phyloP scores from a whole-genome alignment of 768 basidiomycete genomes.

The Scleroderma bovista region DNA sequence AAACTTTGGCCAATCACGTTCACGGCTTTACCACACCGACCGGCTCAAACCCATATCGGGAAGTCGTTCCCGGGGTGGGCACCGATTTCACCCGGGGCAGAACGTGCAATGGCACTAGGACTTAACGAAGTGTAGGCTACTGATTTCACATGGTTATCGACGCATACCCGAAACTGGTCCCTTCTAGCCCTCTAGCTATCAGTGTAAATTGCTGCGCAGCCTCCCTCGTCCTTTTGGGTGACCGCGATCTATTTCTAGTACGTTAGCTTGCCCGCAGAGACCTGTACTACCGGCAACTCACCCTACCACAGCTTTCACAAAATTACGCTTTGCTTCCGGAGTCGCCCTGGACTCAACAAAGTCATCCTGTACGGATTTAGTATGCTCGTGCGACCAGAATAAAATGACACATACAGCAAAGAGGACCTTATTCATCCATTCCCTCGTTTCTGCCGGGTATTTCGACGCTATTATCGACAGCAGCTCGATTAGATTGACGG shows the following conservation, averaged over 20 bases:
- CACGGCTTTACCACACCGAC: slow-evolving; percentile 2
- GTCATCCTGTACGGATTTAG: slow-evolving; percentile 44
- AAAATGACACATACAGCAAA: slow-evolving; percentile 43
- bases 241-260: slow-evolving; percentile 50
- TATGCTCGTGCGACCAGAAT: slow-evolving; percentile 1
- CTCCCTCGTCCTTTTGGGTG: slow-evolving; percentile 68
- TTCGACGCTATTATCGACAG: slow-evolving; percentile 62
- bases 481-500: slow-evolving; percentile 80
- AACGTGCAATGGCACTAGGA: too few relatives aligned
- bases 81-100: not conserved
- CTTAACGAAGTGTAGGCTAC: too few relatives aligned
- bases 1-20: slow-evolving; percentile 17
- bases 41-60: not conserved
- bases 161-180: slow-evolving; percentile 81
- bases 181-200: slow-evolving; percentile 78
- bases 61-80: not conserved
- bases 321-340: slow-evolving; percentile 68
- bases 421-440: slow-evolving; percentile 73
- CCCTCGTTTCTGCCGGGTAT: slow-evolving; percentile 46
- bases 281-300: slow-evolving; percentile 26
- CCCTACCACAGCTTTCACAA: slow-evolving; percentile 69
- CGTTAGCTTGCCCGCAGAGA: not conserved
- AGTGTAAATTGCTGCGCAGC: slow-evolving; percentile 86
- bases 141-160: slow-evolving; percentile 53
- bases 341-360: slow-evolving; percentile 73